Base-by-base conservation (phyloP, 148 eudicot genomes). In the Gaultheria prostrata region DNA sequence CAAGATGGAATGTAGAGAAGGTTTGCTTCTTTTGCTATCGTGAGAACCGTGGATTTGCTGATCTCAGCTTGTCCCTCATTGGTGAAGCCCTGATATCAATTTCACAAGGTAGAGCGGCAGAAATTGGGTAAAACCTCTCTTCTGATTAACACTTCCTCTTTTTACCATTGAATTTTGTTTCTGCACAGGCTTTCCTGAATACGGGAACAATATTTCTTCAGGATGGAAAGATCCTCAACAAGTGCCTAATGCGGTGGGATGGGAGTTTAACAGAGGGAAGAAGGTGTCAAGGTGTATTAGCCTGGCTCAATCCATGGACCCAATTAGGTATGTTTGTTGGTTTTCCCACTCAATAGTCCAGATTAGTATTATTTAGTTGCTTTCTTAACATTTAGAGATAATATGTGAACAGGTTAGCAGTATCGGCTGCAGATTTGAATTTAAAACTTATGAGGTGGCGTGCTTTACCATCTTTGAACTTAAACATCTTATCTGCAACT, bases 361-460 rank as follows among this genome's bases (percentile, higher is more conserved):
- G 51, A 20, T n/a, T 83, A 48, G 10, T 65, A 10, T 65, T 85
- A 77, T 11, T 76, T 49, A 18, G 32, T 30, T 32, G 57, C 24
- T 32, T 6, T 46, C 75, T 54, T 51, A 1, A 33, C 79, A 53
- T 46, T 56, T 63, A 80, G 26, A 50, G 63, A 49, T 51, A 71
- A 54, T 24, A 80, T 72, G 43, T 83, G 88, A 48, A 57, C 98
- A 96, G 98, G 90, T 83, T 93, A 86, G 93, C 98, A 39, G 84
- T 86, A 89, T 90, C 94, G 75, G 99, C 99, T 81, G 99, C 97
- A 13, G 97, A 96, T 89, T 87, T 96, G 88, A 96, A 96, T 87
- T 89, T 96, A 77, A 96, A 91, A 86, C 89, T 96, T 82, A 96
- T 96, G 99, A 94, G 93, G 82, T 96, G 99, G 99, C 92, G 98